phyloP scores from a whole-genome alignment of 2,329 filamentous ascomycete species.

The Grosmannia serpens region DNA sequence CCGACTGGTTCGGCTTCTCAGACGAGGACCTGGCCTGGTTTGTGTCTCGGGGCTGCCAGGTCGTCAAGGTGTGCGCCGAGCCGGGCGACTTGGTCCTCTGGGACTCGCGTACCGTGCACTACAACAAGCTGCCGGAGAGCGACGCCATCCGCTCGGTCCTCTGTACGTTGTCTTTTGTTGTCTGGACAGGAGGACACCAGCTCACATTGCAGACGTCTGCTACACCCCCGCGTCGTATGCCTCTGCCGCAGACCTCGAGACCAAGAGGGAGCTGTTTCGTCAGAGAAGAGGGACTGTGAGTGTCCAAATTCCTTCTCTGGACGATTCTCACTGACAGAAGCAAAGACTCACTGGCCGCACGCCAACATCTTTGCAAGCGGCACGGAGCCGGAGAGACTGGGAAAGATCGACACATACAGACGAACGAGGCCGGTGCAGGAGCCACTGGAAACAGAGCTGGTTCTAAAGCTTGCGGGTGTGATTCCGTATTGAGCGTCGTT shows the following conservation, averaged over 20 bases:
- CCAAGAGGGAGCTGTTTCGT: conserved; percentile 19
- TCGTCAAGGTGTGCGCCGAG: conserved; percentile 6
- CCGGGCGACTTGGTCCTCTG: conserved; percentile 17
- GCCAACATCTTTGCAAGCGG: neutral
- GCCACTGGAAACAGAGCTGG: conserved; percentile 19
- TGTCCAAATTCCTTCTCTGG: neutral
- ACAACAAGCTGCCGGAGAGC: conserved; percentile 19
- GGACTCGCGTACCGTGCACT: conserved; percentile 26
- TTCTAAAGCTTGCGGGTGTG: conserved; percentile 23
- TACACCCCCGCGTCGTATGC: conserved; percentile 22
- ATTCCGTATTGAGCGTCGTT: conserved; percentile 14
- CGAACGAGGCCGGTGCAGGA: conserved; percentile 22
- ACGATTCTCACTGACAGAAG: neutral
- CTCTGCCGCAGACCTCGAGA: conserved; percentile 14
- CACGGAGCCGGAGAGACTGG: neutral
- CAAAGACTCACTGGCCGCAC: conserved; percentile 16
- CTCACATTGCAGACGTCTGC: conserved; percentile 13
- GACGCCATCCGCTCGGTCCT: conserved; percentile 20
- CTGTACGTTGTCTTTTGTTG: conserved; percentile 6
- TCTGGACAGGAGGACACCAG: neutral
- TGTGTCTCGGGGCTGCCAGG: neutral
- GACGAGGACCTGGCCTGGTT: conserved; percentile 1
- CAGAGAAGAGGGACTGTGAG: conserved; percentile 14
- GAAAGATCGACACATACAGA: neutral
- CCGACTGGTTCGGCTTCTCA: conserved; percentile 1